phyloP scores from a whole-genome alignment of 2,329 filamentous ascomycete species.

The Lasiodiplodia gonubiensis region DNA sequence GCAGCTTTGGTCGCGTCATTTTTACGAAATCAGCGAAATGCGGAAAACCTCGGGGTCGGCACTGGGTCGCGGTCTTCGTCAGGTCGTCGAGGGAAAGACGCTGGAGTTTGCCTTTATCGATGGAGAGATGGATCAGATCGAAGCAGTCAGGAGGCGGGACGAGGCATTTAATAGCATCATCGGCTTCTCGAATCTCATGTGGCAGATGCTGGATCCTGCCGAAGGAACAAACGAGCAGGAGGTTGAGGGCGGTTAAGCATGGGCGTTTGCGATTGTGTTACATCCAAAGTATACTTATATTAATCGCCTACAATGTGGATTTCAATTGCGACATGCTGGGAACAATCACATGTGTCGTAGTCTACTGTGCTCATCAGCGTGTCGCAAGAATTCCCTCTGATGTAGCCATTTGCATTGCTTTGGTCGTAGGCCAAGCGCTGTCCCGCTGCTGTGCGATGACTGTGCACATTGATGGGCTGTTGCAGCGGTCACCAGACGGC shows the following conservation, averaged over 20 bases:
- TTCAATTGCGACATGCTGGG: no score
- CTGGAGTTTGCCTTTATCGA: constrained; percentile 30
- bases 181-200: constrained; percentile 43
- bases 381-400: background rate
- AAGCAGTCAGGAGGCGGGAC: constrained; percentile 41
- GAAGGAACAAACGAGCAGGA: constrained; percentile 15
- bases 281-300: background rate
- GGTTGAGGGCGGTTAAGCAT: background rate
- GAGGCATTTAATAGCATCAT: constrained; percentile 46
- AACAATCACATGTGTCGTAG: background rate
- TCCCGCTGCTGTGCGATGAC: background rate
- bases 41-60: constrained; percentile 33
- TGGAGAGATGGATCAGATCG: constrained; percentile 30
- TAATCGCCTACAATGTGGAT: no score
- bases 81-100: constrained; percentile 9
- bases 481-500: constrained; percentile 4
- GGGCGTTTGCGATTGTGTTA: background rate
- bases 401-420: background rate
- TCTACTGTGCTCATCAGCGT: background rate
- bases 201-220: constrained; percentile 41
- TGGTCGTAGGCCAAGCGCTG: background rate
- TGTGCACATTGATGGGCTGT: background rate
- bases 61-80: constrained; percentile 5
- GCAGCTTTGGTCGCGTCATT: constrained; percentile 36
- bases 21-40: constrained; percentile 38